These are phyloP conservation scores for Lignosus rhinocerotis DNA, from an alignment of 1,284 basidiomycete genomes.

Conservation along the genomic window DNA sequence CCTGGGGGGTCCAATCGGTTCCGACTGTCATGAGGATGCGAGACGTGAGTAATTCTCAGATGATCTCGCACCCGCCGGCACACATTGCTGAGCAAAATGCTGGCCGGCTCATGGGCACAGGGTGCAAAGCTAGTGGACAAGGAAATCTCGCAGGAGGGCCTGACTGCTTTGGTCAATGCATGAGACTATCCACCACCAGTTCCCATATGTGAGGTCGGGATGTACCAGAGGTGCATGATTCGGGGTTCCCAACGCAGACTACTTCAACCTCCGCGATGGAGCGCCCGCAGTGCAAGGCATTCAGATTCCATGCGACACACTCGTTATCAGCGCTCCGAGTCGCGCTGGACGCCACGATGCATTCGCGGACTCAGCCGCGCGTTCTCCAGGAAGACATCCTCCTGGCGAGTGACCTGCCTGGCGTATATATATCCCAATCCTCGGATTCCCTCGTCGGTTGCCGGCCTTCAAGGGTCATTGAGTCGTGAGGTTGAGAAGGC, in stretches of 20 bases:
- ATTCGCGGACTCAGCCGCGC: slow-evolving; percentile 16
- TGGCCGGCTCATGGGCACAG: slow-evolving; percentile 27
- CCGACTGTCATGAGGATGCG: slow-evolving; percentile 76
- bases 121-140: slow-evolving; percentile 59
- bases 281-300: slow-evolving; percentile 9
- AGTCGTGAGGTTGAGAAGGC: not conserved
- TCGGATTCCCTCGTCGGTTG: not conserved
- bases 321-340: slow-evolving; percentile 12
- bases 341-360: slow-evolving; percentile 14
- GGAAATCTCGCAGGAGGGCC: slow-evolving; percentile 17
- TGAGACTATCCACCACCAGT: slow-evolving; percentile 1
- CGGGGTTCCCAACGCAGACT: slow-evolving; percentile 4
- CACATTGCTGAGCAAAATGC: slow-evolving; percentile 4
- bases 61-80: not conserved
- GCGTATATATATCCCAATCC: not conserved
- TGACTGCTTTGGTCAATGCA: slow-evolving; percentile 21
- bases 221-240: slow-evolving; percentile 17
- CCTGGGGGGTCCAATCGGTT: slow-evolving; percentile 65
- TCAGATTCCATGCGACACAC: slow-evolving; percentile 6
- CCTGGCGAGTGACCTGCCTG: not conserved
- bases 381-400: not conserved
- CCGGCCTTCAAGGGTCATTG: not conserved
- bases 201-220: slow-evolving; percentile 9
- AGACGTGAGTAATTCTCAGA: slow-evolving; percentile 50
- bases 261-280: slow-evolving; percentile 13